These are phyloP conservation scores for Suhomyces sp. DNA, from an alignment of 805 yeast species.

Conservation along the genomic window DNA sequence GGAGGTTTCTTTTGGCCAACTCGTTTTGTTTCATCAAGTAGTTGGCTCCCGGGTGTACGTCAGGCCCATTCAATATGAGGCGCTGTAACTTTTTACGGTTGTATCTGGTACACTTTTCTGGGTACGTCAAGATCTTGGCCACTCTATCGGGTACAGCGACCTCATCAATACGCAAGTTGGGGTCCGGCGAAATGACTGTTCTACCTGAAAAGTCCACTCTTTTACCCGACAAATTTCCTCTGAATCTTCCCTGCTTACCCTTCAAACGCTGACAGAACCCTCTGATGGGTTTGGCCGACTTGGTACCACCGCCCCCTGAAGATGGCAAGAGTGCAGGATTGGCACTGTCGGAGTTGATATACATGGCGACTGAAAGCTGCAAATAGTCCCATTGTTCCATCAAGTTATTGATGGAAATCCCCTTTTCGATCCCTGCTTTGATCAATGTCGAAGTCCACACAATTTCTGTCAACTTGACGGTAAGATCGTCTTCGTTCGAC, in stretches of 20 bases:
- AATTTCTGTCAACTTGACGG: conserved; percentile 92
- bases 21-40: conserved; percentile 82
- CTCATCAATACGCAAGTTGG: conserved; percentile 89
- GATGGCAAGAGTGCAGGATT: conserved; percentile 77
- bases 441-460: conserved; percentile 96
- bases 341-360: conserved; percentile 93
- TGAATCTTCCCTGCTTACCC: conserved; percentile 98
- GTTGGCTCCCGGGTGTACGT: conserved; percentile 93
- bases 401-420: conserved; percentile 84
- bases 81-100: conserved; percentile 74
- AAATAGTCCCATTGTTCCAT: conserved; percentile 99
- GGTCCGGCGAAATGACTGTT: conserved; percentile 98
- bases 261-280: conserved; percentile 96
- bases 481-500: conserved; percentile 94
- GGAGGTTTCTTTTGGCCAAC: conserved; percentile 77
- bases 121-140: conserved; percentile 92
- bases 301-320: conserved; percentile 50
- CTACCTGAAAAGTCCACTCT: conserved; percentile 98
- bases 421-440: conserved; percentile 92
- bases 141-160: conserved; percentile 98
- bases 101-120: conserved; percentile 89
- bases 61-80: conserved; percentile 80
- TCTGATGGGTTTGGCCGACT: conserved; percentile 73
- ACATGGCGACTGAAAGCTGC: conserved; percentile 94
- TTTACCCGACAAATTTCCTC: conserved; percentile 97